Conservation (phyloP, 768 basidiomycete species). For the Pluteus cervinus region DNA sequence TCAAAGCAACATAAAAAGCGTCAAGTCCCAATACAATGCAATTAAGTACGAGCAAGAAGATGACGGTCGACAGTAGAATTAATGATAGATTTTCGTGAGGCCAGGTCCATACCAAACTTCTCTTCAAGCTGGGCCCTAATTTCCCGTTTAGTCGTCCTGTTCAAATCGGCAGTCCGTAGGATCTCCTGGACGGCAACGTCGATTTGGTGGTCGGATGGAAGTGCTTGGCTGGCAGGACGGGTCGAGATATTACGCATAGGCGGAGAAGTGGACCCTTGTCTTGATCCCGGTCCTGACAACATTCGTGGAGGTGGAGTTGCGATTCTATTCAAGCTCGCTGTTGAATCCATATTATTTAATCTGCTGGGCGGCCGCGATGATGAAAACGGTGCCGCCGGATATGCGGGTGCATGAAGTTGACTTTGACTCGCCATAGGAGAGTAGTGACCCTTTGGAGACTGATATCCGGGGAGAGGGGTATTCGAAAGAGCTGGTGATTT, state of each 20-base stretch:
- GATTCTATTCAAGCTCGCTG: too few relatives aligned
- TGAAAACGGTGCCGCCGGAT: too few relatives aligned
- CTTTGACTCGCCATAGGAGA: constrained; percentile 24
- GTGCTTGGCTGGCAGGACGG: constrained; percentile 37
- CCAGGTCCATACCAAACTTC: constrained; percentile 73
- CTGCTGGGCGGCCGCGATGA: too few relatives aligned
- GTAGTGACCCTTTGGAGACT: constrained; percentile 56
- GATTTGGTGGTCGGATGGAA: constrained; percentile 70
- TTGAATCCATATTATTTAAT: too few relatives aligned
- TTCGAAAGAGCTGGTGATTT: constrained; percentile 72
- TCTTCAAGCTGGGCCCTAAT: constrained; percentile 81
- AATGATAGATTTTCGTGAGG: constrained; percentile 63
- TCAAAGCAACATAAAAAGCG: too few relatives aligned
- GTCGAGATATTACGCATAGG: constrained; percentile 63
- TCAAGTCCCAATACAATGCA: too few relatives aligned
- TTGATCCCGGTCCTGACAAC: too few relatives aligned
- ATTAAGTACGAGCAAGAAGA: constrained; percentile 45
- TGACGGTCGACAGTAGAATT: constrained; percentile 74
- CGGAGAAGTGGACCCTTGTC: too few relatives aligned
- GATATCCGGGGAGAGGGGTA: constrained; percentile 62
- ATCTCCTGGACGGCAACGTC: constrained; percentile 70
- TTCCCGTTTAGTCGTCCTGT: constrained; percentile 87
- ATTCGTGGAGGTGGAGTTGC: too few relatives aligned
- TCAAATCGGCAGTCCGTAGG: constrained; percentile 75
- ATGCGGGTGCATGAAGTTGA: too few relatives aligned